Evolutionary conservation across 164 flowering plant genomes (phyloP).

Genomic region (Vitis cinerea): DNA sequence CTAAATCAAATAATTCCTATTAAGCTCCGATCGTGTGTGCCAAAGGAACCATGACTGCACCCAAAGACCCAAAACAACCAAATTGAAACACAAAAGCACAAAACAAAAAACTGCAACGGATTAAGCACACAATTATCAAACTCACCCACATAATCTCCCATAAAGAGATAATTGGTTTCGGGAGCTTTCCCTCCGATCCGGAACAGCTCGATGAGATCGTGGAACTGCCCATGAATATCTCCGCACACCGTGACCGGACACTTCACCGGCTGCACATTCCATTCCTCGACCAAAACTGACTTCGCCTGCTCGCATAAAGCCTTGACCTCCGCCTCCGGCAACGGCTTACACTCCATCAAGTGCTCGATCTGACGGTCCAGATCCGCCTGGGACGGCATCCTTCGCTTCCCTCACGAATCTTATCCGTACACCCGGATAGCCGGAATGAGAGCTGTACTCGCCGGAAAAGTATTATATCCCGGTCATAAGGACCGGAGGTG

Average conservation of each 20-base stretch:
- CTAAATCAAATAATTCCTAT: too few relatives aligned
- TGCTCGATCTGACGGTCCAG: conserved; percentile 40
- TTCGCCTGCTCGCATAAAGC: conserved; percentile 28
- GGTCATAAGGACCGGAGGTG: too few relatives aligned
- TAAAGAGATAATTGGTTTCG: conserved; percentile 30
- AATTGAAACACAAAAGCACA: too few relatives aligned
- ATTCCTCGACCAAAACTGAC: conserved; percentile 33
- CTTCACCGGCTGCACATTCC: conserved; percentile 40
- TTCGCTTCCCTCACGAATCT: not conserved
- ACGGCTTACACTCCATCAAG: conserved; percentile 36
- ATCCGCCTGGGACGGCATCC: conserved; percentile 34
- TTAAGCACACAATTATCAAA: not conserved
- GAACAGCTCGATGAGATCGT: conserved; percentile 37
- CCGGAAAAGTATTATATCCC: too few relatives aligned
- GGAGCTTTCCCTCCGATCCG: conserved; percentile 35
- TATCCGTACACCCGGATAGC: too few relatives aligned
- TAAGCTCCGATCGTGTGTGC: too few relatives aligned
- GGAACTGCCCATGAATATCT: conserved; percentile 36
- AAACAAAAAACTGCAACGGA: too few relatives aligned
- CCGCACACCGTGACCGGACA: conserved; percentile 40
- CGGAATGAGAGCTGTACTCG: too few relatives aligned
- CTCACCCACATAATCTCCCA: conserved; percentile 36
- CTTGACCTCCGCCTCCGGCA: conserved; percentile 29
- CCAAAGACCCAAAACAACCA: too few relatives aligned
- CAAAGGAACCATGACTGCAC: too few relatives aligned